Conservation (phyloP, 2,329 filamentous ascomycete species). For the Seiridium unicorne region DNA sequence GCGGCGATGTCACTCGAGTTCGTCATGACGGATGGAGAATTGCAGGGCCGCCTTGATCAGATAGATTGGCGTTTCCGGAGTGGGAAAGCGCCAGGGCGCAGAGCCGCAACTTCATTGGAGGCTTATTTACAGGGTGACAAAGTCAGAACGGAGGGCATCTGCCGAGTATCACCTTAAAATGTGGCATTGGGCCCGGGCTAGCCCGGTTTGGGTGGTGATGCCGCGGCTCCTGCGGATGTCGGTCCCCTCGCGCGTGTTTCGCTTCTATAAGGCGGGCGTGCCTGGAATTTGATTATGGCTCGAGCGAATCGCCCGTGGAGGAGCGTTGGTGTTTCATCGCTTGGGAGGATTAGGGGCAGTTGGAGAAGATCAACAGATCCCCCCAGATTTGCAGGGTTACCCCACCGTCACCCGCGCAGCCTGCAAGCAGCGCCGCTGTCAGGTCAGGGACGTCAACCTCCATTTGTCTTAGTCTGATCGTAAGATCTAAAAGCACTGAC, state of each 20-base stretch:
- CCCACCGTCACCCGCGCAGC: slow-evolving; percentile 12
- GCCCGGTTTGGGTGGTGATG: background rate
- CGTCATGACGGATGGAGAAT: slow-evolving; percentile 9
- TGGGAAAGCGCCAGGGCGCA: slow-evolving; percentile 6
- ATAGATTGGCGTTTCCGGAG: slow-evolving; percentile 12
- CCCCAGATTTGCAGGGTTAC: slow-evolving; percentile 19
- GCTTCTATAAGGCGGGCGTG: background rate
- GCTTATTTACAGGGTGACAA: slow-evolving; percentile 17
- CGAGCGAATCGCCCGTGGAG: background rate
- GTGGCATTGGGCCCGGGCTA: slow-evolving; percentile 5
- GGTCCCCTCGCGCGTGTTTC: background rate
- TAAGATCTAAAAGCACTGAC: background rate
- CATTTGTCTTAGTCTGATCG: background rate
- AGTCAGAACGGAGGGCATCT: slow-evolving; percentile 18
- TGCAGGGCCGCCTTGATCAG: slow-evolving; percentile 4
- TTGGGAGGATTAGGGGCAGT: background rate
- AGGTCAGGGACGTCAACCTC: background rate
- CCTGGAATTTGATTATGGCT: background rate
- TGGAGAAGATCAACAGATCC: background rate
- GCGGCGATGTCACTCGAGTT: slow-evolving; percentile 3
- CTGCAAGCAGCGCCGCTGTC: slow-evolving; percentile 5
- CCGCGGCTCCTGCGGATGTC: background rate
- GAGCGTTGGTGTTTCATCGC: background rate
- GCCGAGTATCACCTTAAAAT: slow-evolving; percentile 18
- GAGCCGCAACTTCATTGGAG: slow-evolving; percentile 16